Evolutionary conservation across 1,284 basidiomycete genomes (phyloP), one percentile per base, ranked within the genome.

Genomic region (Cryptococcus hybrid): DNA sequence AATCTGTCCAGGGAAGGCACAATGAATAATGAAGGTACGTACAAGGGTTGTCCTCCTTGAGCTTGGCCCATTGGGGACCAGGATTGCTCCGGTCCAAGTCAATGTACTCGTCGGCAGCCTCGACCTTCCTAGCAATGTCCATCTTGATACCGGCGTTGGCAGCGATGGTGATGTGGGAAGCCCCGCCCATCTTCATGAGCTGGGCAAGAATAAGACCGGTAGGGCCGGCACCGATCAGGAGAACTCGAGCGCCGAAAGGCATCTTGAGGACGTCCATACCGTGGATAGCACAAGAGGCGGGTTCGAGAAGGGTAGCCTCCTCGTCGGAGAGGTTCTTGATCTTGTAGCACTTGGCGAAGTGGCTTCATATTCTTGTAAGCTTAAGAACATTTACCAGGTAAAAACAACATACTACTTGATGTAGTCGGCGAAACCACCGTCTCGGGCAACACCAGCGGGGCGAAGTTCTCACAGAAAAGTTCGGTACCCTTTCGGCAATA

Each of bases 401-500:
- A n/a, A 34, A 51, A 8, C 30, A 30, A 79, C 84, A 74, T 67
- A 90, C 88, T 87, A 88, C 56, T 82, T 83, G 67, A 90, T 84
- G 77, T 91, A 92, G 74, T 90, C 89, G 44, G 89, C 88, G 70
- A 93, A 92, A n/a, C 89, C 90, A 57, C 90, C 90, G 57, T 86
- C 84, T 60, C 83, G 74, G 49, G 85, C 88, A 49, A 91, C 88
- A 51, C 90, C 90, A 12, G 86, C 81, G 37, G 86, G 53, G 84
- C 80, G 75, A 90, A 90, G 78, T 88, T 84, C 77, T 90, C 88
- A 76, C 90, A 93, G 57, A 70, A 88, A 71, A 66, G 88, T 75
- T 56, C 83, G 80, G 78, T 86, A 76, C 89, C 89, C 52, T 88
- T 84, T 62, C 89, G 84, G 75, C 90, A 92, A 77, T 85, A 91